phyloP scores from a whole-genome alignment of 2,329 filamentous ascomycete genomes.

The Verticillium klebahnii region DNA sequence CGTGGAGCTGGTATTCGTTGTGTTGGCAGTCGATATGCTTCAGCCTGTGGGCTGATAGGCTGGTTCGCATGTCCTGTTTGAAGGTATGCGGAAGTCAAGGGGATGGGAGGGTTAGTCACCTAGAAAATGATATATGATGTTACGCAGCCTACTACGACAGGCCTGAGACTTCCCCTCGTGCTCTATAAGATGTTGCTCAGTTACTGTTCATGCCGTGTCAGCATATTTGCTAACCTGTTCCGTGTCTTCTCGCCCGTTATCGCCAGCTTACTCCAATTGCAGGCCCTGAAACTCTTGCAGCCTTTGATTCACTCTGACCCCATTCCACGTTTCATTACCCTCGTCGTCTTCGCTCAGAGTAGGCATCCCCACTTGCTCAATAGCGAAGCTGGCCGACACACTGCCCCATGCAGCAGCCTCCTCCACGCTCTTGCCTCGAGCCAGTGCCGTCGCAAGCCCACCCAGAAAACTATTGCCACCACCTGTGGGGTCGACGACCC shows the following conservation, averaged over 20 bases:
- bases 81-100: background rate
- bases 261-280: background rate
- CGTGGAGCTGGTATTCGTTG: background rate
- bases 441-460: conserved; percentile 54
- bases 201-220: background rate
- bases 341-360: conserved; percentile 38
- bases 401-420: conserved; percentile 75
- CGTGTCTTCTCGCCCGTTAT: background rate
- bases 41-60: background rate
- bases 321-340: conserved; percentile 59
- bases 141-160: no score
- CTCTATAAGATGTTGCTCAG: no score
- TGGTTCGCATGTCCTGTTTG: background rate
- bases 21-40: background rate
- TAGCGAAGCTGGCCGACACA: conserved; percentile 84
- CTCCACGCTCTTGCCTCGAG: conserved; percentile 54
- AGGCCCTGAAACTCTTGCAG: conserved; percentile 45
- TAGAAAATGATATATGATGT: no score
- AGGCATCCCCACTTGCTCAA: conserved; percentile 90
- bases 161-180: no score
- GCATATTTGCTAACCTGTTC: no score
- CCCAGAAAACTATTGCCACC: conserved; percentile 87
- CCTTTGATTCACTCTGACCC: conserved; percentile 45
- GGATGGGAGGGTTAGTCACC: background rate
- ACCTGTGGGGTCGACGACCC: conserved; percentile 87